A percentile compares a stretch with the other conserved stretches of the same genome.
These are phyloP conservation scores for Canna indica DNA, from an alignment of 176 grass and related monocot genomes.

Conservation along the genomic window DNA sequence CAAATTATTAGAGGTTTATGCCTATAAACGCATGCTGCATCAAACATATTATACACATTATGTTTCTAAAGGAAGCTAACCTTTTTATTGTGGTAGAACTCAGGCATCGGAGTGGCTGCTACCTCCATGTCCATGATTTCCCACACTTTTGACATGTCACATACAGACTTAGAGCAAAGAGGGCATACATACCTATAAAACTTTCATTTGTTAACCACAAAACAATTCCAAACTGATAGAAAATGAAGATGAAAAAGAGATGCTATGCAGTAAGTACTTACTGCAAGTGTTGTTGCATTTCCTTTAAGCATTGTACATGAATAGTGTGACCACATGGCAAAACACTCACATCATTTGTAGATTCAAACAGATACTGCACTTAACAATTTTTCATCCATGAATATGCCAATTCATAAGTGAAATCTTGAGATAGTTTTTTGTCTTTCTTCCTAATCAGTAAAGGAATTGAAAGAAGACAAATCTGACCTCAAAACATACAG, in stretches of 20 bases:
- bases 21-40: background rate
- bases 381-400: background rate
- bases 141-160: conserved; percentile 97
- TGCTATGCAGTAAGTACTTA: conserved; percentile 22
- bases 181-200: conserved; percentile 69
- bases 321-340: conserved; percentile 86
- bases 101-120: conserved; percentile 46
- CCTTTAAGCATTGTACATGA: conserved; percentile 76
- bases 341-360: conserved; percentile 55
- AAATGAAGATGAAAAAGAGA: background rate
- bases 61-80: conserved; percentile 11
- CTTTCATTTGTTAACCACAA: background rate
- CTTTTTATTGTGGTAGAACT: conserved; percentile 56
- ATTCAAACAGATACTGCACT: conserved; percentile 81
- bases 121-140: conserved; percentile 70
- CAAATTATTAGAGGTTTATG: too few relatives aligned
- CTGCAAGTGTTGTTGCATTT: conserved; percentile 84
- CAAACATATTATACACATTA: background rate
- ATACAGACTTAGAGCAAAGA: conserved; percentile 87
- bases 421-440: background rate
- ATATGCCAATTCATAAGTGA: background rate
- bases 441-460: background rate
- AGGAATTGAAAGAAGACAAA: background rate
- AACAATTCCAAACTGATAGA: background rate
- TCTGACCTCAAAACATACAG: conserved; percentile 90